Evolutionary conservation across 2,329 filamentous ascomycete species (phyloP).

Genomic region (Aspergillus amoenus): DNA sequence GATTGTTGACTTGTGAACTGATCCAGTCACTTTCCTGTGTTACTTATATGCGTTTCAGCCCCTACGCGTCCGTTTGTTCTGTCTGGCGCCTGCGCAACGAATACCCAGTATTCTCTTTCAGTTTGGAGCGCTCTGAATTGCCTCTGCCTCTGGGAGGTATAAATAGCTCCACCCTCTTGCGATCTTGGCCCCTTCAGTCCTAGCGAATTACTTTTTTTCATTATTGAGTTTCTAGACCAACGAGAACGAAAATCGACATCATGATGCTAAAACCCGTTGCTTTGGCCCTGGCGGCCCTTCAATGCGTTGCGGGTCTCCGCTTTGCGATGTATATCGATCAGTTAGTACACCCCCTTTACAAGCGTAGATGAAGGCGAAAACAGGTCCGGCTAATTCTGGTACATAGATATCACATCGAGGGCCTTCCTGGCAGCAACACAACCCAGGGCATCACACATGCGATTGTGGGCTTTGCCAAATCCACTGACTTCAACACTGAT

Average conservation of each 20-base stretch:
- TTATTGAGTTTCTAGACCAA: not conserved
- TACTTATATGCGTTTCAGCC: not conserved
- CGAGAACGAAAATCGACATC: not conserved
- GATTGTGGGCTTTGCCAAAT: conserved; percentile 56
- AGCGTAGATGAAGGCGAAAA: not conserved
- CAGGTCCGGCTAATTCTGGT: conserved; percentile 1
- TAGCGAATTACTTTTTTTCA: not conserved
- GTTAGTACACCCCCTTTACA: conserved; percentile 29
- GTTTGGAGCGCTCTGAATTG: not conserved
- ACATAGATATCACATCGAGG: conserved; percentile 42
- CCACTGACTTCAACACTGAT: conserved; percentile 50
- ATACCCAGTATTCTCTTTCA: not conserved
- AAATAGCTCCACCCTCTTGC: not conserved
- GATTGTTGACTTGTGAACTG: not conserved
- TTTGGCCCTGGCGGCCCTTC: conserved; percentile 31
- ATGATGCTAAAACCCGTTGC: conserved; percentile 29
- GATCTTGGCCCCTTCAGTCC: not conserved
- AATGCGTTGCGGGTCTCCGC: conserved; percentile 28
- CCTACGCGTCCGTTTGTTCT: not conserved
- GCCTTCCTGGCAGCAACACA: conserved; percentile 32
- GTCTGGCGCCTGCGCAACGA: not conserved
- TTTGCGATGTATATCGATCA: conserved; percentile 51
- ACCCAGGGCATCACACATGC: conserved; percentile 54
- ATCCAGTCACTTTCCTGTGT: not conserved
- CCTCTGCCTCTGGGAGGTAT: not conserved